Evolutionary conservation across 2,329 filamentous ascomycete species (phyloP).

Genomic region (Ophiostoma quercus): DNA sequence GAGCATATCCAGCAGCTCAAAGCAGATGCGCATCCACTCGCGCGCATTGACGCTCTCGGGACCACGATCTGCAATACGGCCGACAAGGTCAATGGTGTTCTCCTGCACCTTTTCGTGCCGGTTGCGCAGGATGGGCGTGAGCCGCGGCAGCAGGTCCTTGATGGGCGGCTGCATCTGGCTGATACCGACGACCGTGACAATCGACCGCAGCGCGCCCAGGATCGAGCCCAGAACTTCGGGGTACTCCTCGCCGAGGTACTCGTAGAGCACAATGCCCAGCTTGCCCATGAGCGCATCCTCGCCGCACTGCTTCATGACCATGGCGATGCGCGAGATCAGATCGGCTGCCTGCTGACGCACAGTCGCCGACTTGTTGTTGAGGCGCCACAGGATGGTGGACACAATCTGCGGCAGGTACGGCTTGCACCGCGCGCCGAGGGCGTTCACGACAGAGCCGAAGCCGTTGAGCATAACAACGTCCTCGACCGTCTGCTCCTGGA

Average conservation of each 20-base stretch:
- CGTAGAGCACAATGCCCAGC: constrained; percentile 88
- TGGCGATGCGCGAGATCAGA: constrained; percentile 91
- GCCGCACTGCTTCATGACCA: constrained; percentile 98
- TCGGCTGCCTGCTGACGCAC: constrained; percentile 96
- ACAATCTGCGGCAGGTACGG: constrained; percentile 95
- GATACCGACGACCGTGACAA: constrained; percentile 97
- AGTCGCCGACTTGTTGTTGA: constrained; percentile 97
- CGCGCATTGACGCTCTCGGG: constrained; percentile 94
- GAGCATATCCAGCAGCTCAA: constrained; percentile 97
- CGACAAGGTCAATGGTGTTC: constrained; percentile 96
- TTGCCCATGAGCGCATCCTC: constrained; percentile 96
- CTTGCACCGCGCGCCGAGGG: constrained; percentile 87
- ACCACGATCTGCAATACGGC: constrained; percentile 93
- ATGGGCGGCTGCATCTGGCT: constrained; percentile 97
- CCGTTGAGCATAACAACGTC: constrained; percentile 95
- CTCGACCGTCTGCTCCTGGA: constrained; percentile 97
- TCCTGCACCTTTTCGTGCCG: constrained; percentile 99
- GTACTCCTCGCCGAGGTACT: constrained; percentile 97
- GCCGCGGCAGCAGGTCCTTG: constrained; percentile 85
- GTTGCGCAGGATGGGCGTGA: constrained; percentile 97
- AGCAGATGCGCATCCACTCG: constrained; percentile 99
- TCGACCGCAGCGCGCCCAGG: constrained; percentile 86
- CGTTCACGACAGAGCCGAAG: constrained; percentile 95
- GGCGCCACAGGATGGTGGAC: constrained; percentile 88
- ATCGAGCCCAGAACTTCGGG: constrained; percentile 97